A percentile compares a stretch with the other conserved stretches of the same genome.
These are phyloP conservation scores for Gorgonomyces haynaldii DNA, from an alignment of 192 early-diverging fungal species.

Conservation along the genomic window DNA sequence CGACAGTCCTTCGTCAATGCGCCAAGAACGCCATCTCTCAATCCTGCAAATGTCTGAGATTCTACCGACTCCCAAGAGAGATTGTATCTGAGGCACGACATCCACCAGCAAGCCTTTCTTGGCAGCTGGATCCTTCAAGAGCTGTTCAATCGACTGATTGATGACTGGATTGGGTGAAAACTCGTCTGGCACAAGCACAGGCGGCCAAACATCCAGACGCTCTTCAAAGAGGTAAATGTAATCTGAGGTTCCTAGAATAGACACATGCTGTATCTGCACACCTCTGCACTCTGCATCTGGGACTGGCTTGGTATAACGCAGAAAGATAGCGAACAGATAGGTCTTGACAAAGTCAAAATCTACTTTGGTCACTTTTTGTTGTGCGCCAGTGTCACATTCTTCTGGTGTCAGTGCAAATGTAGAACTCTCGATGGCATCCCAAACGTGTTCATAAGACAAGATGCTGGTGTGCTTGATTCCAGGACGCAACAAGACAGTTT, in stretches of 20 bases:
- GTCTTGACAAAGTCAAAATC: constrained; percentile 30
- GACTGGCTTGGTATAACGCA: constrained; percentile 11
- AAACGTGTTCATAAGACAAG: background rate
- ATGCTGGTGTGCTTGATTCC: constrained; percentile 10
- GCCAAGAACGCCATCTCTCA: constrained; percentile 42
- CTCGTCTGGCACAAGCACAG: constrained; percentile 30
- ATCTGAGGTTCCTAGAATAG: constrained; percentile 24
- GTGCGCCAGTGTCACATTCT: constrained; percentile 22
- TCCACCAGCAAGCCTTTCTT: constrained; percentile 24
- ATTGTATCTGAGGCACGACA: constrained; percentile 9
- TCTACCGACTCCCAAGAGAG: constrained; percentile 20
- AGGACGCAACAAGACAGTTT: constrained; percentile 17
- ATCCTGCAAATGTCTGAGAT: constrained; percentile 20
- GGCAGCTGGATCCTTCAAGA: background rate
- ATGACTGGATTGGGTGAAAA: constrained; percentile 8
- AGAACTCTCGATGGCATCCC: background rate
- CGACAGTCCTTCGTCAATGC: constrained; percentile 14
- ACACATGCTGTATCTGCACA: constrained; percentile 19
- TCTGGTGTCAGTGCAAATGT: constrained; percentile 7
- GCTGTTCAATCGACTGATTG: constrained; percentile 7
- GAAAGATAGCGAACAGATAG: constrained; percentile 32
- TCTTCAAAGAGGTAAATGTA: constrained; percentile 36
- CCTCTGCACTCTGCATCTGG: background rate
- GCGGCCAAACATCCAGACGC: constrained; percentile 41
- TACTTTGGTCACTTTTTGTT: constrained; percentile 15